Percentiles rank a stretch among this genome's conserved stretches.
Conservation (phyloP, 1,284 basidiomycete genomes). For the Cryptococcus sp. region DNA sequence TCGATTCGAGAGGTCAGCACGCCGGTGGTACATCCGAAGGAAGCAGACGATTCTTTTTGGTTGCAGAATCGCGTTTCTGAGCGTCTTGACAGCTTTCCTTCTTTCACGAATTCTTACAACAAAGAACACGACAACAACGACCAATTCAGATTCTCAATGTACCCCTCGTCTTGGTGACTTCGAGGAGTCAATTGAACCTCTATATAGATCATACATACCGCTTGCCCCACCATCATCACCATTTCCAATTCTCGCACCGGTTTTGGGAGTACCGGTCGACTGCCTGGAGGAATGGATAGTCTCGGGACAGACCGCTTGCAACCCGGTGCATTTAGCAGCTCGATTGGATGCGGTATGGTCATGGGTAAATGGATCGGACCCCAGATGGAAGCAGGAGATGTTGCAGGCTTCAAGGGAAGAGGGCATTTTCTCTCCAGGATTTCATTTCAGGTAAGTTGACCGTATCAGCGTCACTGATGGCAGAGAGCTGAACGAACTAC, state of each 20-base stretch:
- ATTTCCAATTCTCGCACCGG: conserved; percentile 35
- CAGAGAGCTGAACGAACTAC: conserved; percentile 43
- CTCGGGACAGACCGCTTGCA: conserved; percentile 36
- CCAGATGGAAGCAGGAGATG: conserved; percentile 35
- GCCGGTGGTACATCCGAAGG: no score
- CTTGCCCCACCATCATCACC: conserved; percentile 26
- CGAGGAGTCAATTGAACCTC: conserved; percentile 28
- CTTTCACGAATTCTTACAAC: no score
- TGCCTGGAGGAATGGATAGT: conserved; percentile 44
- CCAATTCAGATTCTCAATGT: no score
- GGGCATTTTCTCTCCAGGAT: conserved; percentile 32
- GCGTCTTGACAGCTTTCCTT: no score
- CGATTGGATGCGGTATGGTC: conserved; percentile 41
- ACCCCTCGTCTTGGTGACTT: conserved; percentile 18
- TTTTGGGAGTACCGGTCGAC: conserved; percentile 29
- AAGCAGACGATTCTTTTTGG: no score
- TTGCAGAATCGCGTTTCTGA: no score
- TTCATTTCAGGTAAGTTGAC: conserved; percentile 38
- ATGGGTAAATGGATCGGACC: conserved; percentile 46
- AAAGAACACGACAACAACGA: no score
- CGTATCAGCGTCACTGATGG: background rate
- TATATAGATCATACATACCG: conserved; percentile 31
- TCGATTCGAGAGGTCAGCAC: no score
- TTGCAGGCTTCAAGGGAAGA: conserved; percentile 14
- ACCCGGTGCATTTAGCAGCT: conserved; percentile 35